Conservation (phyloP, 768 basidiomycete genomes). For the Panus rudis region DNA sequence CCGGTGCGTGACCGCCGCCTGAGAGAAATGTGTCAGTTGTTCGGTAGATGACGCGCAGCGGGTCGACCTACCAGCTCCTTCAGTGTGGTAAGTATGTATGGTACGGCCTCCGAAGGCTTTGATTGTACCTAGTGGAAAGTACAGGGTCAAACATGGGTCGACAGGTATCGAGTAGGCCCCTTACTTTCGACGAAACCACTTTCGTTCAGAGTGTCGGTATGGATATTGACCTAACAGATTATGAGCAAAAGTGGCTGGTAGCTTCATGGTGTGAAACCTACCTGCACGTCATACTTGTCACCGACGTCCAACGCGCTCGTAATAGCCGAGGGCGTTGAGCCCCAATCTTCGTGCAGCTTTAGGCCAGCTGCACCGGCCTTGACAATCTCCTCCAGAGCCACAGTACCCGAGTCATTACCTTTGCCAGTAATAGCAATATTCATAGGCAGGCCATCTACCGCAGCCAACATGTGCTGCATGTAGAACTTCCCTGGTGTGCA, state of each 20-base stretch:
- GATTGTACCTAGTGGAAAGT: constrained; percentile 74
- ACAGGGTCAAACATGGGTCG: too few species aligned
- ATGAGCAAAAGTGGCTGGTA: neutral
- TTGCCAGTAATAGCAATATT: constrained; percentile 96
- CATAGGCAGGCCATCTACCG: constrained; percentile 84
- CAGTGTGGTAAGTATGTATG: constrained; percentile 96
- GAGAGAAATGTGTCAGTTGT: neutral
- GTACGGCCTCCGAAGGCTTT: constrained; percentile 84
- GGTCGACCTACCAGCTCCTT: constrained; percentile 68
- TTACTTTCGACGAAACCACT: constrained; percentile 93
- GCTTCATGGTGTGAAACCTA: constrained; percentile 23
- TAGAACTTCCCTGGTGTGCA: constrained; percentile 91
- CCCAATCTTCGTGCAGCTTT: constrained; percentile 99
- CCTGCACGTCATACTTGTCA: constrained; percentile 92
- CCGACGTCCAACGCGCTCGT: constrained; percentile 69
- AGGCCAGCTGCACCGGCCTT: constrained; percentile 81
- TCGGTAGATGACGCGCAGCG: neutral
- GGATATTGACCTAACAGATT: constrained; percentile 71
- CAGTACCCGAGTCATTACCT: constrained; percentile 82
- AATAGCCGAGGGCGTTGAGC: constrained; percentile 80
- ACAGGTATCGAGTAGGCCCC: too few species aligned
- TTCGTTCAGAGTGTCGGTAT: constrained; percentile 96
- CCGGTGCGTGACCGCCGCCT: constrained; percentile 95
- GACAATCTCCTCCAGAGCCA: constrained; percentile 73
- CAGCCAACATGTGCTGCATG: constrained; percentile 84